Base-by-base conservation (phyloP, 805 yeast genomes). In the Schizosaccharomyces osmophilus region DNA sequence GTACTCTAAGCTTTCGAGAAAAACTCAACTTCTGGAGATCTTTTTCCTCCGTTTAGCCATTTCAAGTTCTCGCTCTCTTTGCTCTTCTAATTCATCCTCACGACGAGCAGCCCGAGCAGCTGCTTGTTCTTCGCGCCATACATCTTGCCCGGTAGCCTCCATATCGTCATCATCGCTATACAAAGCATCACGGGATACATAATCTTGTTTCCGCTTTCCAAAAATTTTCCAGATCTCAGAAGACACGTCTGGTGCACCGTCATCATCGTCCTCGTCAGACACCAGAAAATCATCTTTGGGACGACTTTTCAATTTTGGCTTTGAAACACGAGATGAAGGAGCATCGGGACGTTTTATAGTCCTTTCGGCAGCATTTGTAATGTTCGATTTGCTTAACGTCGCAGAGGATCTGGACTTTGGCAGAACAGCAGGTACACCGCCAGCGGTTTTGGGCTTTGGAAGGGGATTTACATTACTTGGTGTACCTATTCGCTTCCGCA, bases 91-190 rank as follows among this genome's bases (percentile, higher is more conserved):
- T 59, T 76, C 73, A 68, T 89, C 97, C 68, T 89, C 97, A 45
- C 76, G 63, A 64, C 79, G 78, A 0, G 94, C 97, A 62, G 76
- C 77, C 61, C 77, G 76, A 48, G 81, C 75, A 9, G 95, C 82
- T 41, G 78, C 68, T 63, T 75, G 79, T 71, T 89, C 97, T 67
- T 89, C 97, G 62, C 80, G 85, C 54, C 86, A 73, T 31, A 89
- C 80, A 65, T 89, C 96, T 31, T 82, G 82, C 39, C 95, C 96
- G 0, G 89, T 84, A 3, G 96, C 95, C 69, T 88, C 96, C 96
- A 89, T 88, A 67, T 85, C 86, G 63, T 78, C 82, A 59, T 64
- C 70, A 48, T 36, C 60, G 17, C 39, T 31, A 19, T 19, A 29
- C 32, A 19, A 55, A 17, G 36, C 39, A 22, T 36, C 60, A 29